These are phyloP conservation scores for Vaccinium vitisidaea DNA, from an alignment of 148 eudicot species.

Conservation along the genomic window DNA sequence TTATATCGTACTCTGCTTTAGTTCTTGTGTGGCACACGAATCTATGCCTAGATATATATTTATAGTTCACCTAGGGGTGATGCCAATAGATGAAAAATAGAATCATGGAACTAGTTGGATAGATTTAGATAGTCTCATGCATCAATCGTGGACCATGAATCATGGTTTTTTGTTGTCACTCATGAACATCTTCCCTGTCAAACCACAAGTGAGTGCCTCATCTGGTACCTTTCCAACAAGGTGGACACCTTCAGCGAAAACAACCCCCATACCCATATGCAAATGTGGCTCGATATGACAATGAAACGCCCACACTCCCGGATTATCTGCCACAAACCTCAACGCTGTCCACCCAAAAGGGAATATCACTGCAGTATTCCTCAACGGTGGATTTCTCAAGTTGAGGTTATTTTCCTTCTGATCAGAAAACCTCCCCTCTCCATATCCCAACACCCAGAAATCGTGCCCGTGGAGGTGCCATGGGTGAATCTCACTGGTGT, in stretches of 20 bases:
- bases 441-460: conserved; percentile 91
- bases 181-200: conserved; percentile 57
- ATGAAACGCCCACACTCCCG: conserved; percentile 91
- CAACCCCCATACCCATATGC: conserved; percentile 97
- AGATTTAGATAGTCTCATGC: neutral
- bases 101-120: neutral
- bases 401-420: conserved; percentile 53
- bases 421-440: conserved; percentile 60
- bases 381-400: conserved; percentile 66
- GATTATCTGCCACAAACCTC: conserved; percentile 81
- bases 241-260: conserved; percentile 55
- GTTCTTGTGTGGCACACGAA: neutral
- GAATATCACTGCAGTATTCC: conserved; percentile 68
- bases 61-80: neutral
- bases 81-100: neutral
- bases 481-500: conserved; percentile 72
- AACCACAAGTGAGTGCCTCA: conserved; percentile 66
- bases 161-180: conserved; percentile 22
- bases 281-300: conserved; percentile 93
- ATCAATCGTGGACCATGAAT: neutral
- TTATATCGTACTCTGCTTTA: neutral
- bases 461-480: conserved; percentile 96
- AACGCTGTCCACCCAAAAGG: conserved; percentile 89
- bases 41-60: neutral
- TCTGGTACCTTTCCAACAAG: conserved; percentile 46